Evolutionary conservation across 768 basidiomycete species (phyloP).

Genomic region (Tricholoma sp.): DNA sequence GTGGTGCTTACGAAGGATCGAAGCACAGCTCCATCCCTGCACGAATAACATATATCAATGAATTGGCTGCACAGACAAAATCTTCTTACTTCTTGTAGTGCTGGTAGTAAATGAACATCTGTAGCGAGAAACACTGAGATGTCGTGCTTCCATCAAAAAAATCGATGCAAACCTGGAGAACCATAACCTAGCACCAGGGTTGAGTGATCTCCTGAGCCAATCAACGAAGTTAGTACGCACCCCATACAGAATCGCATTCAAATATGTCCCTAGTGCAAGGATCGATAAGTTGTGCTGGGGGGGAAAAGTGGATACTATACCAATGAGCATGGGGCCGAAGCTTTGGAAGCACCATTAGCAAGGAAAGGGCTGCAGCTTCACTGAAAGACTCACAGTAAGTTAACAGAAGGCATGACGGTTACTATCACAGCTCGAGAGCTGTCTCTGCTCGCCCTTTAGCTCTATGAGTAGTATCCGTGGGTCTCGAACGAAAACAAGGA

Average conservation of each 20-base stretch:
- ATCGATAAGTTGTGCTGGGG: no score
- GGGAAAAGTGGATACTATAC: neutral
- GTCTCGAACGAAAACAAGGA: no score
- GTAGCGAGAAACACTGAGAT: neutral
- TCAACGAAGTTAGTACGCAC: conserved; percentile 18
- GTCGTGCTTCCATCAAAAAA: neutral
- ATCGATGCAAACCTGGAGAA: conserved; percentile 26
- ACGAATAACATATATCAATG: neutral
- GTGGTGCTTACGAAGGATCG: conserved; percentile 30
- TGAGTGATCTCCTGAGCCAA: no score
- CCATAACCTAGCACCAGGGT: conserved; percentile 21
- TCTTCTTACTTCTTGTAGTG: conserved; percentile 32
- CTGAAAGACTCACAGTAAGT: neutral
- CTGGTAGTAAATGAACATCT: conserved; percentile 29
- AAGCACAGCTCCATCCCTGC: conserved; percentile 39
- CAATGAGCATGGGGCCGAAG: conserved; percentile 2
- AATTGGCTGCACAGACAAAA: neutral
- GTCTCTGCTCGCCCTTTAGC: no score
- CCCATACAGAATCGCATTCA: conserved; percentile 43
- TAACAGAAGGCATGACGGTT: neutral
- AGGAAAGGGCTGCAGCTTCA: no score
- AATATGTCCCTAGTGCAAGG: conserved; percentile 7
- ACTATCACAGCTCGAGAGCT: no score
- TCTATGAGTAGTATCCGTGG: no score
- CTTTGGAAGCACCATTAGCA: neutral